Percentiles rank a stretch among this genome's conserved stretches.
These are phyloP conservation scores for Fomitiporia mediterranea DNA, from an alignment of 1,284 basidiomycete species.

Conservation along the genomic window DNA sequence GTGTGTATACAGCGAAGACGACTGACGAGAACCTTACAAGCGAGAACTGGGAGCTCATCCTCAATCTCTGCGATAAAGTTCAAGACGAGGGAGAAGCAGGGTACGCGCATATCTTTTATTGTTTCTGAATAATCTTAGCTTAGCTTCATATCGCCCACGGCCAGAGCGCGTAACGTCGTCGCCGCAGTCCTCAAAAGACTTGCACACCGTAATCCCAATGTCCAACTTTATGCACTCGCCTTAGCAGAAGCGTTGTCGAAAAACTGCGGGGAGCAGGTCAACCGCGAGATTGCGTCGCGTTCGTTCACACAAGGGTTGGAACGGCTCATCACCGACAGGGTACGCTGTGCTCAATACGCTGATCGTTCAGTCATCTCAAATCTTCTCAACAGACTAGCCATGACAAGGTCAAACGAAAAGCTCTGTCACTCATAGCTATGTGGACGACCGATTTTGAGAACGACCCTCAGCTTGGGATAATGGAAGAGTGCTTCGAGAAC, in stretches of 20 bases:
- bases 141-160: not conserved
- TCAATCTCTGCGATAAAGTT: slow-evolving; percentile 97
- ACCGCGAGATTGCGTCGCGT: slow-evolving; percentile 85
- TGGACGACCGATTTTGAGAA: slow-evolving; percentile 87
- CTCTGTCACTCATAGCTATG: slow-evolving; percentile 68
- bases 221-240: slow-evolving; percentile 91
- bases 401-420: slow-evolving; percentile 79
- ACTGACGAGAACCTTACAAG: slow-evolving; percentile 92
- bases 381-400: slow-evolving; percentile 66
- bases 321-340: slow-evolving; percentile 83
- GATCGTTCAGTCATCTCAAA: not conserved
- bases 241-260: slow-evolving; percentile 86
- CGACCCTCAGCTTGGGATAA: slow-evolving; percentile 80
- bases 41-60: slow-evolving; percentile 95
- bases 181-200: slow-evolving; percentile 87
- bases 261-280: slow-evolving; percentile 81
- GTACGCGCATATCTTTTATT: slow-evolving; percentile 41
- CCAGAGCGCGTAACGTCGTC: slow-evolving; percentile 83
- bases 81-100: slow-evolving; percentile 80
- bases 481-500: slow-evolving; percentile 85
- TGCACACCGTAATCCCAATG: slow-evolving; percentile 91
- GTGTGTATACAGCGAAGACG: slow-evolving; percentile 64
- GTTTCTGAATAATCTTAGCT: not conserved
- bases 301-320: slow-evolving; percentile 90
- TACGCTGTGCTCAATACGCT: slow-evolving; percentile 35